A percentile compares a stretch with the other conserved stretches of the same genome.
These are phyloP conservation scores for Perilla frutescens DNA, from an alignment of 257 asterid species.

Conservation along the genomic window DNA sequence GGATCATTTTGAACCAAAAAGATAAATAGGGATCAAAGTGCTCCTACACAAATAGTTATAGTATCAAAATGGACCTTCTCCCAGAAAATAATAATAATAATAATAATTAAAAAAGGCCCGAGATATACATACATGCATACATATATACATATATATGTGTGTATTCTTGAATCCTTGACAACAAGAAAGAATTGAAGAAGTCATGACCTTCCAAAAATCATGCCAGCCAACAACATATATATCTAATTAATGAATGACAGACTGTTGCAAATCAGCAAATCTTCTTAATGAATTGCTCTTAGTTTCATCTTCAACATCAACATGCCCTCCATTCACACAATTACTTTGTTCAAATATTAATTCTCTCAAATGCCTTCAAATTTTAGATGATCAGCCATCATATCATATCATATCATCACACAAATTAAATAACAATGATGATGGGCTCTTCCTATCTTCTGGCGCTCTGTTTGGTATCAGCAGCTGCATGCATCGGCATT, in stretches of 20 bases:
- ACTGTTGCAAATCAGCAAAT: constrained; percentile 46
- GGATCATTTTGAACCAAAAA: too few species aligned
- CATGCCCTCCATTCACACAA: constrained; percentile 37
- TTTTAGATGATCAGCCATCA: not conserved
- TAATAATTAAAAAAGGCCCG: too few species aligned
- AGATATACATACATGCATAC: too few species aligned
- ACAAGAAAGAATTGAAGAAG: not conserved
- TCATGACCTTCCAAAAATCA: not conserved
- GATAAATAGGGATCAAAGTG: too few species aligned
- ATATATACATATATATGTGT: too few species aligned
- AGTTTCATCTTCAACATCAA: constrained; percentile 16
- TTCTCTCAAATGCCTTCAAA: constrained; percentile 3
- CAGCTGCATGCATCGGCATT: not conserved
- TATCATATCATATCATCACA: not conserved
- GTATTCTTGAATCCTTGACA: too few species aligned
- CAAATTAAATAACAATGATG: not conserved
- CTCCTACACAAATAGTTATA: too few species aligned
- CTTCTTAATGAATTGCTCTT: not conserved
- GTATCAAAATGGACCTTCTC: too few species aligned
- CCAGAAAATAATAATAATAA: too few species aligned
- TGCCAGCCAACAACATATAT: constrained; percentile 44
- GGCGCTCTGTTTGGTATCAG: not conserved
- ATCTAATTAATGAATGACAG: constrained; percentile 28
- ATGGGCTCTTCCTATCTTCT: constrained; percentile 17
- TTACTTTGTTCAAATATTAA: not conserved